Percentiles rank a stretch among this genome's conserved stretches.
phyloP scores from a whole-genome alignment of 176 grass and related monocot species.

The Olyra latifolia region DNA sequence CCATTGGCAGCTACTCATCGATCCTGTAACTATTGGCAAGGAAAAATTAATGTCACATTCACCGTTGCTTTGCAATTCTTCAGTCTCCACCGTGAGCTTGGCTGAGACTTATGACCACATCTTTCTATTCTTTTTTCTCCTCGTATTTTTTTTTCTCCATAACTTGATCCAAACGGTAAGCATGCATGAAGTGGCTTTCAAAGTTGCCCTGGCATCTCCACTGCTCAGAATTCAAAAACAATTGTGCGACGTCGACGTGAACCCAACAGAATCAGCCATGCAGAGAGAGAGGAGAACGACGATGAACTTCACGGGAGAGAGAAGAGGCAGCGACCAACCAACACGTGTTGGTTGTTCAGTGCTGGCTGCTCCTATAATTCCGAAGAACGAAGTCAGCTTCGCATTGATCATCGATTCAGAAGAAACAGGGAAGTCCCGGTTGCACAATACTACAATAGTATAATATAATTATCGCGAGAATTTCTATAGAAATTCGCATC shows the following conservation, averaged over 20 bases:
- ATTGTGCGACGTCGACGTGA: background rate
- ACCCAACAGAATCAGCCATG: background rate
- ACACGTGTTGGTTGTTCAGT: background rate
- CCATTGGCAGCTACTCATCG: background rate
- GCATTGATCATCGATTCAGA: background rate
- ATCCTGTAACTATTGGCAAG: background rate
- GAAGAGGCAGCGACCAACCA: background rate
- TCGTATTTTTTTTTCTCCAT: background rate
- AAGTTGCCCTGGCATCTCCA: background rate
- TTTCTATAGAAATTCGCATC: too few species aligned
- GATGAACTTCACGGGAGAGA: background rate
- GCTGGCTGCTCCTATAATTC: background rate
- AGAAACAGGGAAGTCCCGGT: too few species aligned
- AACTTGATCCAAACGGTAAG: slow-evolving; percentile 21
- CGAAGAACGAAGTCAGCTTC: background rate
- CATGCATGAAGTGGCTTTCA: background rate
- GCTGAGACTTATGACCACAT: background rate
- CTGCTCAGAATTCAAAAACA: background rate
- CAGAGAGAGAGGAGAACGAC: background rate
- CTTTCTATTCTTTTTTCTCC: background rate
- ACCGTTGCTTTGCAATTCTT: background rate
- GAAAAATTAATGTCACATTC: background rate
- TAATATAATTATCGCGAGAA: too few species aligned
- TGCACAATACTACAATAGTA: too few species aligned
- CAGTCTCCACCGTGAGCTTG: background rate